Evolutionary conservation across 2,329 filamentous ascomycete genomes (phyloP).

Genomic region (Trichoderma hamatum): DNA sequence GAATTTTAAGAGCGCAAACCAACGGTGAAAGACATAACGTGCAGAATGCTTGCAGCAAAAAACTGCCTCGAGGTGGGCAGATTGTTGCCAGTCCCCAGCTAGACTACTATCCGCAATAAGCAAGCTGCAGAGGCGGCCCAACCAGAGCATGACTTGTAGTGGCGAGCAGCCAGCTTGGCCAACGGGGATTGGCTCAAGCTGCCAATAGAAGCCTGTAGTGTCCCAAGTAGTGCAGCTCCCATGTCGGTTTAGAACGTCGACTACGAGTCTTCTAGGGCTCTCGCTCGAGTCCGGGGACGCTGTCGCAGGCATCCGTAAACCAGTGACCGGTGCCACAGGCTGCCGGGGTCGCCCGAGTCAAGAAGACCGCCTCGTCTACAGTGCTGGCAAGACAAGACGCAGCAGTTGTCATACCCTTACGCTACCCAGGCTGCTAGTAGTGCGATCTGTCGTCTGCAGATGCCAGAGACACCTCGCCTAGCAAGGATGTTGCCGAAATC

Average conservation of each 20-base stretch:
- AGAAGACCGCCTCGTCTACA: constrained; percentile 15
- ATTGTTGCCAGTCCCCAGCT: not conserved
- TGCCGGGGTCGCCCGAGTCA: constrained; percentile 17
- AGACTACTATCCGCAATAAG: not conserved
- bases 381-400: not conserved
- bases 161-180: constrained; percentile 20
- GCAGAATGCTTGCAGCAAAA: not conserved
- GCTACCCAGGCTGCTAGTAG: not conserved
- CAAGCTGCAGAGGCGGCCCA: not conserved
- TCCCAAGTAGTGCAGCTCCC: constrained; percentile 6
- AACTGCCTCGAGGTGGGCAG: not conserved
- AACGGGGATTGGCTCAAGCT: not conserved
- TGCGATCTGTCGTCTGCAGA: constrained; percentile 26
- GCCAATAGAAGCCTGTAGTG: constrained; percentile 16
- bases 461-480: constrained; percentile 21
- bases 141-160: constrained; percentile 14
- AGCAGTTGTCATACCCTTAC: constrained; percentile 1
- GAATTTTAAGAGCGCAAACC: not conserved
- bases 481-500: constrained; percentile 29
- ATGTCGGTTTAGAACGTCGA: constrained; percentile 9
- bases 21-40: not conserved
- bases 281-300: constrained; percentile 21
- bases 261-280: constrained; percentile 7
- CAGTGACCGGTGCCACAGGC: constrained; percentile 23
- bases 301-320: constrained; percentile 23